A percentile compares a stretch with the other conserved stretches of the same genome.
phyloP scores from a whole-genome alignment of 352 stramenopile genomes.

The Phytophthora vignae region DNA sequence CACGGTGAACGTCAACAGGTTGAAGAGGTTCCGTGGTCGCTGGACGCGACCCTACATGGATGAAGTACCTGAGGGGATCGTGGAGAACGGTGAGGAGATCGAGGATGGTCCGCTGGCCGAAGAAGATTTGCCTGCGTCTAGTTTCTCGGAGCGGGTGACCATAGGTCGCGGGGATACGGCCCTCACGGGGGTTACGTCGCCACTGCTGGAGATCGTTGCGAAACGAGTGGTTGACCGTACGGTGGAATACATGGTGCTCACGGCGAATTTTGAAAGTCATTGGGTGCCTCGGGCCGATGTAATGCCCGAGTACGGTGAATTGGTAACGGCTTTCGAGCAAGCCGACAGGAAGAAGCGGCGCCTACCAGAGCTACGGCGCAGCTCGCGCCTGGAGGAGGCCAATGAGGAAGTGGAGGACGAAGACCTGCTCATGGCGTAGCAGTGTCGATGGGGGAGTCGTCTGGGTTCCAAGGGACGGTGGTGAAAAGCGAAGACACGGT shows the following conservation, averaged over 20 bases:
- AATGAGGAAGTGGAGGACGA: conserved; percentile 5
- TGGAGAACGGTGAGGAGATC: background rate
- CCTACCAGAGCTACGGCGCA: background rate
- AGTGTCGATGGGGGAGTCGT: too few relatives aligned
- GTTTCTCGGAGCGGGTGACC: background rate
- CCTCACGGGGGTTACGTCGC: background rate
- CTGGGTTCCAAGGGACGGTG: too few relatives aligned
- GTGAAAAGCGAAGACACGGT: too few relatives aligned
- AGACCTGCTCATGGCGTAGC: background rate
- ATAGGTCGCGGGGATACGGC: conserved; percentile 1
- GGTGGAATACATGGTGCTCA: too few relatives aligned
- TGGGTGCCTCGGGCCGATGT: background rate
- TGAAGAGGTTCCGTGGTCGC: conserved; percentile 1
- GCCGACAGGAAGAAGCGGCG: background rate
- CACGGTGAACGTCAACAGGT: conserved; percentile 8
- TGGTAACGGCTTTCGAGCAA: conserved; percentile 1
- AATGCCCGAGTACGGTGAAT: background rate
- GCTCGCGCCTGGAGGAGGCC: background rate
- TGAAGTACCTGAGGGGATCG: background rate
- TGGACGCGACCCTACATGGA: conserved; percentile 3
- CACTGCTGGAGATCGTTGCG: background rate
- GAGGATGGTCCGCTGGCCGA: background rate
- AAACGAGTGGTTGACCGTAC: background rate
- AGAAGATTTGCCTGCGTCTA: background rate
- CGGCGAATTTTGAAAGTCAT: conserved; percentile 7